A percentile compares a stretch with the other conserved stretches of the same genome.
Conservation (phyloP, 371 early-diverging fungal species). For the Actinomortierella ambigua region DNA sequence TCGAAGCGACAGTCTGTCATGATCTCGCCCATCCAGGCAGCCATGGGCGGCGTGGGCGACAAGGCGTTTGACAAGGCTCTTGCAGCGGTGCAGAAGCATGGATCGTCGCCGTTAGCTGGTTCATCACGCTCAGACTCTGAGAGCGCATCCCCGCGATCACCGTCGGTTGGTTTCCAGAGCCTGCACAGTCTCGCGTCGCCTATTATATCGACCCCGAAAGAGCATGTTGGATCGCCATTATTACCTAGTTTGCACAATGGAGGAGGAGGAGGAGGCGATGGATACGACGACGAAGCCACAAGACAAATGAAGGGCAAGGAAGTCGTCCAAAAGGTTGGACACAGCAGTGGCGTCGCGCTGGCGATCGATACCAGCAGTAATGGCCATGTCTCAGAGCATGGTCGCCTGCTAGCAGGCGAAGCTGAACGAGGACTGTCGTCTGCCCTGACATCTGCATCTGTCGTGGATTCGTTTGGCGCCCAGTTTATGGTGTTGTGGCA, state of each 20-base stretch:
- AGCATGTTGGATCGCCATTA: background rate
- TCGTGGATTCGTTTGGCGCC: background rate
- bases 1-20: slow-evolving; percentile 20
- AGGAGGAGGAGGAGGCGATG: background rate
- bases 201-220: background rate
- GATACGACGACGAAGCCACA: background rate
- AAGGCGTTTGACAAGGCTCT: slow-evolving; percentile 15
- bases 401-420: background rate
- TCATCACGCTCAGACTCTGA: no score
- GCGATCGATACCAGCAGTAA: slow-evolving; percentile 9
- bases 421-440: background rate
- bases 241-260: background rate
- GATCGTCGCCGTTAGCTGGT: background rate
- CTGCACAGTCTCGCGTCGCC: background rate
- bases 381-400: background rate
- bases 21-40: slow-evolving; percentile 15
- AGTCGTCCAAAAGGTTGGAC: background rate
- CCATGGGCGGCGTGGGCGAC: slow-evolving; percentile 18
- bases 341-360: background rate
- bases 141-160: no score
- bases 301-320: background rate
- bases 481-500: slow-evolving; percentile 21
- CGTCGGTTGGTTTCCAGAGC: background rate
- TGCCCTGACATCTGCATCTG: background rate
- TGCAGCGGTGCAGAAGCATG: slow-evolving; percentile 12